Evolutionary conservation across 768 basidiomycete species (phyloP).

Genomic region (Lactarius trivialis): DNA sequence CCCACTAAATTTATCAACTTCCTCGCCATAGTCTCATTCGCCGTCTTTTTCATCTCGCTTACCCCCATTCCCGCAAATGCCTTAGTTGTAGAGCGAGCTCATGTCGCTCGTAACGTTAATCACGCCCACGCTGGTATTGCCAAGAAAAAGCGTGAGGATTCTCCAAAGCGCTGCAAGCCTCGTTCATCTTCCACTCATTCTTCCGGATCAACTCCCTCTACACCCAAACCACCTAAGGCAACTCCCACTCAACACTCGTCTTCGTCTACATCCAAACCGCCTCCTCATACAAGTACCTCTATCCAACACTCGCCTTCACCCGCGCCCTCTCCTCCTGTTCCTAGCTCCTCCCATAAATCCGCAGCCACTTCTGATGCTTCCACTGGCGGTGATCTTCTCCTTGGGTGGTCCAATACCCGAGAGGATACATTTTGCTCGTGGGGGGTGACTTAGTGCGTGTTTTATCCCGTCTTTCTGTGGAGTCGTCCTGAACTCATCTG

Average conservation of each 20-base stretch:
- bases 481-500: not conserved
- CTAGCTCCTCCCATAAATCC: constrained; percentile 16
- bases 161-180: constrained; percentile 51
- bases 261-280: not conserved
- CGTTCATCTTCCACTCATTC: constrained; percentile 28
- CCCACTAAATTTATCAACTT: constrained; percentile 48
- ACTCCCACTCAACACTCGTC: constrained; percentile 18
- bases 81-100: constrained; percentile 36
- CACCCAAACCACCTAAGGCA: too few relatives aligned
- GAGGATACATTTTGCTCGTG: too few relatives aligned
- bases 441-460: too few relatives aligned
- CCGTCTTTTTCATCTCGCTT: constrained; percentile 48
- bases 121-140: constrained; percentile 42
- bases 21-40: constrained; percentile 51
- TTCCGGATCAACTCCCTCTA: too few relatives aligned
- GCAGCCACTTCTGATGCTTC: constrained; percentile 8
- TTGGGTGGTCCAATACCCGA: constrained; percentile 63
- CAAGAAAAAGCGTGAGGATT: constrained; percentile 41
- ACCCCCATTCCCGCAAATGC: constrained; percentile 45
- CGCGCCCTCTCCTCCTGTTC: constrained; percentile 24
- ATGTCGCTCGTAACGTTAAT: constrained; percentile 40
- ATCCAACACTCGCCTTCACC: too few relatives aligned
- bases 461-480: not conserved
- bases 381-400: constrained; percentile 43
- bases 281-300: too few relatives aligned